Base-by-base conservation (phyloP, 2,329 filamentous ascomycete species). In the Zasmidium citrigriseum region DNA sequence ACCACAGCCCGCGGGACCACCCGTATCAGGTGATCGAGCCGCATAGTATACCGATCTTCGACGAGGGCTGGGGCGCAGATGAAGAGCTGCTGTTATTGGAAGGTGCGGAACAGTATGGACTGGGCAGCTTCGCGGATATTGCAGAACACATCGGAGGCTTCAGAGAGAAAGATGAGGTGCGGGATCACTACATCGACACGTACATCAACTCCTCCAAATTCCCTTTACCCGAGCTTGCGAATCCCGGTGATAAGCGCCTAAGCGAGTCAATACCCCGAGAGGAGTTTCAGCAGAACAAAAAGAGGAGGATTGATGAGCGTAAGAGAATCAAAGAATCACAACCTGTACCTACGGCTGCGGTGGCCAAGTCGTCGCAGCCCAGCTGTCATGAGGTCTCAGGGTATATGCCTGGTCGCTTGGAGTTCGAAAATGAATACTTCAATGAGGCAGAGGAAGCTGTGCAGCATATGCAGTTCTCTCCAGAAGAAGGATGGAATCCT, bases 401-500 rank as follows among this genome's bases (percentile, higher is more conserved):
- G 2, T 99, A 96, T 74, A 99, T 99, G 95, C 95, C 95, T 2
- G 95, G 95, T 46, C 91, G 95, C 44, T 77, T 99, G 64, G 95
- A 99, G 71, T 99, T 99, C 64, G 95, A 99, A 80, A 97, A 91
- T 0, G 95, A 99, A 70, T 95, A 96, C 72, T 90, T 93, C 70
- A 99, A 99, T 70, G 95, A 99, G 70, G 95, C 95, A 0, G 95
- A 99, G 77, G 96, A 98, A 76, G 93, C 93, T 0, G 95, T 99
- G 1, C 95, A 99, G 73, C 88, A 96, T 63, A 98, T 99, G 93
- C 90, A 96, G 64, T 99, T 99, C 70, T 93, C 98, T 57, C 93
- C 95, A 0, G 95, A 95, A 23, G 93, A 97, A 76, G 95, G 95
- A 57, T 82, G 96, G 65, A 96, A 96, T 70, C 87, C 89, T 1